Percentiles rank a stretch among this genome's conserved stretches.
Evolutionary conservation across 768 basidiomycete species (phyloP).

Genomic region (Russula lepida): DNA sequence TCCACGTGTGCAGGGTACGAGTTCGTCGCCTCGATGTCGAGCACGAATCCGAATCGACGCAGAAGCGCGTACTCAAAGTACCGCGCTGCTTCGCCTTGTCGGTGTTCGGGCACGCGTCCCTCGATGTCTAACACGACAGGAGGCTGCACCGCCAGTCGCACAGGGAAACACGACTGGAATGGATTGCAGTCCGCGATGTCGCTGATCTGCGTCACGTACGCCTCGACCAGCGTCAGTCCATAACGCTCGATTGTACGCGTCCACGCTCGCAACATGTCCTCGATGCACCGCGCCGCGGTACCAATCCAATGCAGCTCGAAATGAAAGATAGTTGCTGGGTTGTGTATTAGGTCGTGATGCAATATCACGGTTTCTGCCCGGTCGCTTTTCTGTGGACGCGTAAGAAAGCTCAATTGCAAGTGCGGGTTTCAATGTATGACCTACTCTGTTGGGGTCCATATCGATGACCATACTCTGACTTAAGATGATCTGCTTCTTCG

Average conservation of each 20-base stretch:
- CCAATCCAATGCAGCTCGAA: conserved; percentile 98
- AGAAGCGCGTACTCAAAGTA: conserved; percentile 81
- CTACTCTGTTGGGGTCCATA: conserved; percentile 66
- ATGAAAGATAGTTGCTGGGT: conserved; percentile 90
- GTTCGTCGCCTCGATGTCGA: conserved; percentile 71
- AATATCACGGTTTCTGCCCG: conserved; percentile 83
- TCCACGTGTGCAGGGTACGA: conserved; percentile 77
- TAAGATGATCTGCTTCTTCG: conserved; percentile 57
- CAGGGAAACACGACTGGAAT: conserved; percentile 85
- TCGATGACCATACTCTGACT: conserved; percentile 92
- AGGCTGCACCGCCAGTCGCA: conserved; percentile 68
- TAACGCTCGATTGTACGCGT: conserved; percentile 76
- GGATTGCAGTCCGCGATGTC: conserved; percentile 80
- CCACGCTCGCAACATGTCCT: conserved; percentile 80
- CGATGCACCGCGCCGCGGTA: conserved; percentile 83
- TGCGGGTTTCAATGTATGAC: conserved; percentile 1
- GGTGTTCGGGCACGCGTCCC: conserved; percentile 57
- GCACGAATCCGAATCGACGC: conserved; percentile 68
- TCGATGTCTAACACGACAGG: conserved; percentile 63
- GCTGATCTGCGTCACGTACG: conserved; percentile 85
- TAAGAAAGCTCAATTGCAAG: not conserved
- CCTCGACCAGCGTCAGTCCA: conserved; percentile 87
- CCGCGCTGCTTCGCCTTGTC: conserved; percentile 42
- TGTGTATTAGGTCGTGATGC: conserved; percentile 93
- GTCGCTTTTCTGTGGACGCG: conserved; percentile 60